These are phyloP conservation scores for Omphalotus olearius DNA, from an alignment of 1,284 basidiomycete species.

Conservation along the genomic window DNA sequence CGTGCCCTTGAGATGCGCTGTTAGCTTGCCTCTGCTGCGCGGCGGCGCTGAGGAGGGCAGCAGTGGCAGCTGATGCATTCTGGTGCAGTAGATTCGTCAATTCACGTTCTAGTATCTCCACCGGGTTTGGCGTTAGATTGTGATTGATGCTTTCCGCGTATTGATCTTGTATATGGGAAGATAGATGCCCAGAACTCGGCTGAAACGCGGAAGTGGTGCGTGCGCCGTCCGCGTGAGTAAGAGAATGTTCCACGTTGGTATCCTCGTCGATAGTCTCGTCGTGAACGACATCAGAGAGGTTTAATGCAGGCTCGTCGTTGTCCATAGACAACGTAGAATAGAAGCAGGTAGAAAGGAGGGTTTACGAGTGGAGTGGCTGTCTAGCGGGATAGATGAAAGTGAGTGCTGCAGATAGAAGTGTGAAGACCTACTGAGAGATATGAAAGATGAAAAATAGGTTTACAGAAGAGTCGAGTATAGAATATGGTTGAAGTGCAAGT, in stretches of 20 bases:
- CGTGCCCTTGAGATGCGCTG: constrained; percentile 19
- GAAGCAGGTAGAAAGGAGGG: neutral
- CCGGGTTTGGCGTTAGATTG: constrained; percentile 45
- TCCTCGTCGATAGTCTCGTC: constrained; percentile 60
- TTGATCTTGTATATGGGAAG: constrained; percentile 30
- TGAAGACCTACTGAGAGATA: neutral
- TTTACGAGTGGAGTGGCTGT: neutral
- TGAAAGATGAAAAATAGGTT: no score
- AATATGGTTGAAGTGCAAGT: no score
- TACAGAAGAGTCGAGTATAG: no score
- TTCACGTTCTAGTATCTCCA: constrained; percentile 71
- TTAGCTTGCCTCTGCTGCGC: constrained; percentile 50
- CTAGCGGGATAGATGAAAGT: neutral
- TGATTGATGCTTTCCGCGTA: constrained; percentile 28
- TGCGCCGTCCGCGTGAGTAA: constrained; percentile 22
- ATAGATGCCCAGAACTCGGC: constrained; percentile 26
- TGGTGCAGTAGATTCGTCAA: constrained; percentile 66
- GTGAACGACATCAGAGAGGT: constrained; percentile 76
- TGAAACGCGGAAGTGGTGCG: constrained; percentile 32
- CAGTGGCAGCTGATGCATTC: constrained; percentile 60
- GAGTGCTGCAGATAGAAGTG: neutral
- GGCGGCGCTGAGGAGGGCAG: constrained; percentile 54
- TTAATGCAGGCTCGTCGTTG: constrained; percentile 56
- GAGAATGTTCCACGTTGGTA: constrained; percentile 22
- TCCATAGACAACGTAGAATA: constrained; percentile 42